Base-by-base conservation (phyloP, 2,329 filamentous ascomycete genomes). In the Fusarium nelsonii region DNA sequence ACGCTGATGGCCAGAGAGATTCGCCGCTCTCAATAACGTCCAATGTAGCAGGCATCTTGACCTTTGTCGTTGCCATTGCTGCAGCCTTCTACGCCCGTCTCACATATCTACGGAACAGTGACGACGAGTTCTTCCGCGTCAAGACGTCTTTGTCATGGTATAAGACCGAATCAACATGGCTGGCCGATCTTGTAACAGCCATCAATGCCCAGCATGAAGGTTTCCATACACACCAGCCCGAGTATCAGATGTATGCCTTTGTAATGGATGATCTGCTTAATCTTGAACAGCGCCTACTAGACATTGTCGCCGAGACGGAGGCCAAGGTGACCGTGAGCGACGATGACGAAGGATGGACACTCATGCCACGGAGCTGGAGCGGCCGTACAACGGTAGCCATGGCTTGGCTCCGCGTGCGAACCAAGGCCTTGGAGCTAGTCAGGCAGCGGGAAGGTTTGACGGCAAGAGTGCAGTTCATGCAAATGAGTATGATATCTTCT, bases 401-500 rank as follows among this genome's bases (percentile, higher is more conserved):
- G 68, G 79, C 79, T 16, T 84, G 83, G 82, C 60, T 84, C 37
- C 76, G 78, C 1, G 80, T 83, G 14, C 74, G 82, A 33, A 77
- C 78, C 10, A 84, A 83, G 64, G 81, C 81, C 4, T 63, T 84
- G 57, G 81, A 84, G 56, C 70, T 84, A 15, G 81, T 83, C 18
- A 77, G 81, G 28, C 81, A 84, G 75, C 78, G 83, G 46, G 82
- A 84, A 53, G 78, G 80, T 4, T 68, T 84, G 68, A 83, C 81
- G 3, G 78, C 77, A 9, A 76, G 82, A 37, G 82, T 85, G 40
- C 78, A 83, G 48, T 85, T 84, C 67, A 79, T 82, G 57, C 82
- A 85, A 71, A 82, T 82, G 77, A 83, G 81, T 74, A 81, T 84
- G 78, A 79, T 84, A 32, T 80, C 81, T 44, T 83, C 82, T 75